These are phyloP conservation scores for Mycena maculata DNA, from an alignment of 768 basidiomycete genomes.

Conservation along the genomic window DNA sequence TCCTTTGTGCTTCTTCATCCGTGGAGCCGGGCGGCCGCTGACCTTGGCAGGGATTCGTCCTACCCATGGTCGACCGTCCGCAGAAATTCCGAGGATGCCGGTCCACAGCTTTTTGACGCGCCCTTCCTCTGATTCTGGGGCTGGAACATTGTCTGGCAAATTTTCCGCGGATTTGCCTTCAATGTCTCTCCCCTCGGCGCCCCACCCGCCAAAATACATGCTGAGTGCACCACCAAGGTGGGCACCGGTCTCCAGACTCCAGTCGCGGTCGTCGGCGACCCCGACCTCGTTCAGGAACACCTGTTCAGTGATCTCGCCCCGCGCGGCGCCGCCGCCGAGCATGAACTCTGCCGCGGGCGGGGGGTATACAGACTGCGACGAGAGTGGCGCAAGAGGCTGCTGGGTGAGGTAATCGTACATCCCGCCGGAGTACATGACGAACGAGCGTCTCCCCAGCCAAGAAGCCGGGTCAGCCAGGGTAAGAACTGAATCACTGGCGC, in stretches of 20 bases:
- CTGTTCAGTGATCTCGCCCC: slow-evolving; percentile 27
- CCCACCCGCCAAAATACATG: slow-evolving; percentile 54
- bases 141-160: slow-evolving; percentile 38
- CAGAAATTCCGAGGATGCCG: slow-evolving; percentile 58
- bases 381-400: slow-evolving; percentile 41
- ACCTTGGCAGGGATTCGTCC: slow-evolving; percentile 56
- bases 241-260: slow-evolving; percentile 47
- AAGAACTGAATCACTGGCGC: slow-evolving; percentile 16
- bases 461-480: slow-evolving; percentile 9
- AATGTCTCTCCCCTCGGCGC: slow-evolving; percentile 53
- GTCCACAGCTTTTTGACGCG: slow-evolving; percentile 63
- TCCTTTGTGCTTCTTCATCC: neutral
- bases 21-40: slow-evolving; percentile 39
- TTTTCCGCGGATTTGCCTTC: neutral
- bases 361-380: slow-evolving; percentile 7
- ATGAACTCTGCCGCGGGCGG: slow-evolving; percentile 49
- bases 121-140: slow-evolving; percentile 41
- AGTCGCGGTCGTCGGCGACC: slow-evolving; percentile 27
- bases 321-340: slow-evolving; percentile 59
- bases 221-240: slow-evolving; percentile 61
- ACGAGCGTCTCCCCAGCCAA: slow-evolving; percentile 51
- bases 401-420: slow-evolving; percentile 67
- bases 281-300: slow-evolving; percentile 30
- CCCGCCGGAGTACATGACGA: slow-evolving; percentile 51
- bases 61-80: slow-evolving; percentile 62